Evolutionary conservation across 2,329 filamentous ascomycete species (phyloP).

Genomic region (Lasiodiplodia sp.): DNA sequence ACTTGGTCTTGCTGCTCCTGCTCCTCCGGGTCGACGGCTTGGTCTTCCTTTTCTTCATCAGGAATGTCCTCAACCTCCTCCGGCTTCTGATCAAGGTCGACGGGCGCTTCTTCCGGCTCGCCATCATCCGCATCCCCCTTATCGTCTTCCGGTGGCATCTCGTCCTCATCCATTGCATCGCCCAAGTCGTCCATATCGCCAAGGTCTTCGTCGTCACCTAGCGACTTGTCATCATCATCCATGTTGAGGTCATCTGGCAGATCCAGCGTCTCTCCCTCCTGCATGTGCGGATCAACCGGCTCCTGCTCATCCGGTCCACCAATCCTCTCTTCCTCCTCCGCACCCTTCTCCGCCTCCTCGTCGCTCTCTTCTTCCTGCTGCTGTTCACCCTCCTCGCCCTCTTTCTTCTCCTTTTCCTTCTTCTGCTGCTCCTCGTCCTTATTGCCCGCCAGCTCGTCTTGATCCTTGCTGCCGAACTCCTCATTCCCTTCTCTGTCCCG

Average conservation of each 20-base stretch:
- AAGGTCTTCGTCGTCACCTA: conserved; percentile 58
- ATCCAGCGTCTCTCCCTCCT: conserved; percentile 82
- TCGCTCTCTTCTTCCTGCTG: conserved; percentile 60
- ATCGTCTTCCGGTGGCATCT: conserved; percentile 46
- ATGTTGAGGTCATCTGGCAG: conserved; percentile 89
- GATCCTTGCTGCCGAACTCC: conserved; percentile 56
- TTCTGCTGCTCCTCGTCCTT: conserved; percentile 53
- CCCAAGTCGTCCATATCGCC: conserved; percentile 60
- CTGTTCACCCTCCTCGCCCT: conserved; percentile 69
- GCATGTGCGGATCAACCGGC: conserved; percentile 74
- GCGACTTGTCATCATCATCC: conserved; percentile 64
- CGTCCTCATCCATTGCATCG: conserved; percentile 45
- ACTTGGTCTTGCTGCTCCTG: conserved; percentile 51
- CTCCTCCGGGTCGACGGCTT: conserved; percentile 55
- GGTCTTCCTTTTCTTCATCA: conserved; percentile 46
- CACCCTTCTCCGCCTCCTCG: conserved; percentile 61
- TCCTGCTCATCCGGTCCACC: conserved; percentile 72
- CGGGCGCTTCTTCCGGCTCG: conserved; percentile 40
- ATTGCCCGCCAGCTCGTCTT: conserved; percentile 55
- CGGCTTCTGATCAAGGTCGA: conserved; percentile 43
- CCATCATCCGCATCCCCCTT: conserved; percentile 46
- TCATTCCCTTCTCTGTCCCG: conserved; percentile 80
- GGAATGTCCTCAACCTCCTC: conserved; percentile 46
- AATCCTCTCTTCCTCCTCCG: conserved; percentile 67
- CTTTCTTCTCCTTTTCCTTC: conserved; percentile 63